phyloP scores from a whole-genome alignment of 139 green algal genomes.

The Chlorella sp. region DNA sequence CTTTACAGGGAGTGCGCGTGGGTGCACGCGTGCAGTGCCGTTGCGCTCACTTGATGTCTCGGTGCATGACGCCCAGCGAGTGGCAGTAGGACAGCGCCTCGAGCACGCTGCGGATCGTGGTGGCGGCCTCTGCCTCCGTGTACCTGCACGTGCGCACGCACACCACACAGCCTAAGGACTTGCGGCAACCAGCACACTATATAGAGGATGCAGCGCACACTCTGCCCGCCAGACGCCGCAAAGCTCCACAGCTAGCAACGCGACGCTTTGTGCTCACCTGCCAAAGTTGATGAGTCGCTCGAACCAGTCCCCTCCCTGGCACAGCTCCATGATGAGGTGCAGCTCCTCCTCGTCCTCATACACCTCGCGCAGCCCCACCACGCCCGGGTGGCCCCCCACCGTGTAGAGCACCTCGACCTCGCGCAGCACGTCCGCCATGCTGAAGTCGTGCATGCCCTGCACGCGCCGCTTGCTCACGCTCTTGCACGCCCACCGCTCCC shows the following conservation, averaged over 20 bases:
- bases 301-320: slow-evolving; percentile 25
- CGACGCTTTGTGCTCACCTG: slow-evolving; percentile 4
- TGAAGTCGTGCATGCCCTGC: slow-evolving; percentile 15
- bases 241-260: too few species aligned
- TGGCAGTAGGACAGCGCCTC: slow-evolving; percentile 35
- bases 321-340: slow-evolving; percentile 29
- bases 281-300: slow-evolving; percentile 12
- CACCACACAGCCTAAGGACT: too few species aligned
- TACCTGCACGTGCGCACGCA: too few species aligned
- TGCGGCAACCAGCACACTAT: too few species aligned
- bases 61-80: slow-evolving; percentile 33
- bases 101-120: slow-evolving; percentile 13
- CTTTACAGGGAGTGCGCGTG: too few species aligned
- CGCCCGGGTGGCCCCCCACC: slow-evolving; percentile 16
- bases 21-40: too few species aligned
- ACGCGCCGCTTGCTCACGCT: slow-evolving; percentile 17
- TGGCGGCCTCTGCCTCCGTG: slow-evolving; percentile 6
- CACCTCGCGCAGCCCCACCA: slow-evolving; percentile 19
- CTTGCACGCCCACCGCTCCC: slow-evolving; percentile 17
- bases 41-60: slow-evolving; percentile 28
- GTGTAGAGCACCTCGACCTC: slow-evolving; percentile 26
- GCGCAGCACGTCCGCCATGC: slow-evolving; percentile 11
- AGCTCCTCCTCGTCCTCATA: slow-evolving; percentile 25
- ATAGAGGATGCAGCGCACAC: too few species aligned
- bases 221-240: too few species aligned